Evolutionary conservation across 164 flowering plant species (phyloP).

Genomic region (Aristolochia fimbriata): DNA sequence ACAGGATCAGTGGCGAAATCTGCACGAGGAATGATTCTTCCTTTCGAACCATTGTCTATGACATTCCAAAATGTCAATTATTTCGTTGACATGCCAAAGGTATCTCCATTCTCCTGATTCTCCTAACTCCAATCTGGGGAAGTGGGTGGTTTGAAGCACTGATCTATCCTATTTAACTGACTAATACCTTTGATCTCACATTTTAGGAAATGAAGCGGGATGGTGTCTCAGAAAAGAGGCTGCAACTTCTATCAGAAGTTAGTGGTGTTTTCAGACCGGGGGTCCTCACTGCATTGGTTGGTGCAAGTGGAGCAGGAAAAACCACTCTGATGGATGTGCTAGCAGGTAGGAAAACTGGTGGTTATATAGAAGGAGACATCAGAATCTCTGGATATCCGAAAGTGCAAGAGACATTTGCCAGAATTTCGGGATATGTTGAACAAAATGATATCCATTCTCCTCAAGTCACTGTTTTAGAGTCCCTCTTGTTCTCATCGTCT

Average conservation of each 20-base stretch:
- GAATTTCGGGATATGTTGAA: constrained; percentile 91
- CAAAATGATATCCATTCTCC: constrained; percentile 96
- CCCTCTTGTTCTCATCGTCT: constrained; percentile 62
- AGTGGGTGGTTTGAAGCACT: constrained; percentile 1
- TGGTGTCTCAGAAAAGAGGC: constrained; percentile 53
- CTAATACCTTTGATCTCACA: background rate
- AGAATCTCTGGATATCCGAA: constrained; percentile 82
- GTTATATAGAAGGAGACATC: constrained; percentile 92
- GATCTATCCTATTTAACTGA: background rate
- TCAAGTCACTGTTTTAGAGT: constrained; percentile 81
- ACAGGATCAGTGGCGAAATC: background rate
- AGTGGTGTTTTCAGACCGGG: constrained; percentile 93
- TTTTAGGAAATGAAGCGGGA: constrained; percentile 54
- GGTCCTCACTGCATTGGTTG: constrained; percentile 91
- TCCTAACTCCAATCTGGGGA: background rate
- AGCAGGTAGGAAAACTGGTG: constrained; percentile 97
- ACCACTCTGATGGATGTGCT: constrained; percentile 96
- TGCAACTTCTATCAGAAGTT: constrained; percentile 72
- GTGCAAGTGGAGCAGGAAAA: constrained; percentile 97
- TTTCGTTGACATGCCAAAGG: constrained; percentile 91
- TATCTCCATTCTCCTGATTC: constrained; percentile 8
- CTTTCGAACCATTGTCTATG: constrained; percentile 75
- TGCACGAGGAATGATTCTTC: constrained; percentile 83
- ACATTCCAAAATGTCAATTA: constrained; percentile 79
- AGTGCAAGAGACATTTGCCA: constrained; percentile 85